These are phyloP conservation scores for Metschnikowia dekortorum DNA, from an alignment of 805 yeast species.

Conservation along the genomic window DNA sequence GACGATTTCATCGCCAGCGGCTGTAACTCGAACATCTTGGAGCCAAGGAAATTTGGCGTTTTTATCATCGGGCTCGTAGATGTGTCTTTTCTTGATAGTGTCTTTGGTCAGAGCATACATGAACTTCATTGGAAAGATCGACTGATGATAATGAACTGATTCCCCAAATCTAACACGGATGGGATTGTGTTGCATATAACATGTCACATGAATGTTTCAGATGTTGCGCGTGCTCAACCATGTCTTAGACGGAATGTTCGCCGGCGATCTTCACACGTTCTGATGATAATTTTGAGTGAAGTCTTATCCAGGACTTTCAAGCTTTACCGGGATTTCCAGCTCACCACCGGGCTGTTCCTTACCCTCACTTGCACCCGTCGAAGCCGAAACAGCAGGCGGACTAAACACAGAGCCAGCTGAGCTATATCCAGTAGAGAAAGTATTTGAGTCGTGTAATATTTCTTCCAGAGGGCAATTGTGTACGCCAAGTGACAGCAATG, in stretches of 20 bases:
- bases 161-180: not conserved
- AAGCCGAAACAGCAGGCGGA: not conserved
- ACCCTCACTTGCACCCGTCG: not conserved
- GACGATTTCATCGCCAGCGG: constrained; percentile 8
- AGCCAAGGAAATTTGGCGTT: constrained; percentile 11
- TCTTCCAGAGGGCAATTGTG: not conserved
- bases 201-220: not conserved
- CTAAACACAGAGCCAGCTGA: constrained; percentile 2
- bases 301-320: not conserved
- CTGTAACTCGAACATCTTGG: constrained; percentile 7
- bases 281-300: not conserved
- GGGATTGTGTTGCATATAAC: not conserved
- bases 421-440: not conserved
- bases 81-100: constrained; percentile 8
- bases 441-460: not conserved
- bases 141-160: no score
- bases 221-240: not conserved
- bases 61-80: constrained; percentile 9
- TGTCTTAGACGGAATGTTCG: not conserved
- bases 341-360: not conserved
- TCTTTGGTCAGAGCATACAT: constrained; percentile 10
- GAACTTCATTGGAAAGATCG: constrained; percentile 6
- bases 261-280: not conserved
- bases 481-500: not conserved
- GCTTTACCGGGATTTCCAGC: not conserved